Percentiles rank a stretch among this genome's conserved stretches.
Evolutionary conservation across 768 basidiomycete genomes (phyloP).

Genomic region (Leccinum sublutescens): DNA sequence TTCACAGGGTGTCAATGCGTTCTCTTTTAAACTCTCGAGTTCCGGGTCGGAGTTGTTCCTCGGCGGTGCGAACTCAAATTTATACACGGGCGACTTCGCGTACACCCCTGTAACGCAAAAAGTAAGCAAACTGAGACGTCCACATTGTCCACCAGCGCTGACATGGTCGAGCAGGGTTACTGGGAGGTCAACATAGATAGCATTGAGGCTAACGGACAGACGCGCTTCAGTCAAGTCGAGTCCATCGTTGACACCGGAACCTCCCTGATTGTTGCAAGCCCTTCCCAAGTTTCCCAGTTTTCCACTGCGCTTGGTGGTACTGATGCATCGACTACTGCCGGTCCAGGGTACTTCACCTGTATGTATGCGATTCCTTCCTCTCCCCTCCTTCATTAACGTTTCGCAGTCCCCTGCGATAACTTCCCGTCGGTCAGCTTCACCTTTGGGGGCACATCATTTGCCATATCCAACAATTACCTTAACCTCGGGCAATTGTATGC

Average conservation of each 20-base stretch:
- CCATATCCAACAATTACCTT: neutral
- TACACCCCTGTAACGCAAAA: conserved; percentile 18
- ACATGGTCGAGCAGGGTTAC: conserved; percentile 10
- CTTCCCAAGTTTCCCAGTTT: conserved; percentile 14
- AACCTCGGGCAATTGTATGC: neutral
- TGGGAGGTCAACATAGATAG: conserved; percentile 20
- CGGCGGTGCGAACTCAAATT: conserved; percentile 46
- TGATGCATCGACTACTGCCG: conserved; percentile 15
- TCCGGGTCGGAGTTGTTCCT: conserved; percentile 46
- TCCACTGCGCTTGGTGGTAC: conserved; percentile 27
- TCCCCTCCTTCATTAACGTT: neutral
- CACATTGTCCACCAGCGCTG: neutral
- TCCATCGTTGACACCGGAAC: conserved; percentile 25
- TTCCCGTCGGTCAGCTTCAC: neutral
- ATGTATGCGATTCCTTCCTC: neutral
- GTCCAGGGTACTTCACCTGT: conserved; percentile 34
- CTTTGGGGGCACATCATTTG: neutral
- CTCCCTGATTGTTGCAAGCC: conserved; percentile 9
- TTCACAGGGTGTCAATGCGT: conserved; percentile 35
- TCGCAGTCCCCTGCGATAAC: neutral
- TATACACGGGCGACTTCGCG: conserved; percentile 46
- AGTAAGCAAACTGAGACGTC: conserved; percentile 6
- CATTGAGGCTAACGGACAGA: neutral
- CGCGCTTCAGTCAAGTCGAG: neutral
- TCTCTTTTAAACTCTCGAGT: conserved; percentile 47